Evolutionary conservation across 2,329 filamentous ascomycete genomes (phyloP).

Genomic region (Zalaria obscura): DNA sequence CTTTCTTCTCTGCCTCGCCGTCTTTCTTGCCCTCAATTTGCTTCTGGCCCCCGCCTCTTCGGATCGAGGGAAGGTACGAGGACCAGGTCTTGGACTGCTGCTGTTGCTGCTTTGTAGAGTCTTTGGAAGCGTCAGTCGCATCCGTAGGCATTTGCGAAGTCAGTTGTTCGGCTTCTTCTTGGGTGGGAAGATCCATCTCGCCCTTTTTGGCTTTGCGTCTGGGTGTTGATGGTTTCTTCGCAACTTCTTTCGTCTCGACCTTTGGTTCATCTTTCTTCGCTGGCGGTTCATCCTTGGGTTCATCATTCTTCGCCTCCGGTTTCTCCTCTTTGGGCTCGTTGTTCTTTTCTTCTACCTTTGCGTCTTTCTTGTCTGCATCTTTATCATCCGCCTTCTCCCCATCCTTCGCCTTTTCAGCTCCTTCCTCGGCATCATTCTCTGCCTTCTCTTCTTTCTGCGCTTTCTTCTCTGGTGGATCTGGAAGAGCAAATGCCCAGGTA

Average conservation of each 20-base stretch:
- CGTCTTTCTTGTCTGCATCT: constrained; percentile 9
- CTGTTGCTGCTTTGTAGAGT: constrained; percentile 1
- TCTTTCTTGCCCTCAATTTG: constrained; percentile 8
- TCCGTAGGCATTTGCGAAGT: constrained; percentile 4
- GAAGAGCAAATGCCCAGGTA: constrained; percentile 34
- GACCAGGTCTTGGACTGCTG: constrained; percentile 4
- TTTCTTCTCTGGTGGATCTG: constrained; percentile 26
- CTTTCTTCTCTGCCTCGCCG: constrained; percentile 8
- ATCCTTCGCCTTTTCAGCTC: constrained; percentile 8
- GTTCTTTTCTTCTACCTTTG: constrained; percentile 8
- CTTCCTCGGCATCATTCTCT: constrained; percentile 7
- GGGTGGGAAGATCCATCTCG: constrained; percentile 14
- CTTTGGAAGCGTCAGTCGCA: not conserved
- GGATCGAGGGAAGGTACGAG: constrained; percentile 7
- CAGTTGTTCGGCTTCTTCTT: constrained; percentile 20
- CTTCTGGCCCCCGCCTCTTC: constrained; percentile 9
- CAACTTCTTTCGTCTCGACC: not conserved
- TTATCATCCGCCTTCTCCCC: constrained; percentile 13
- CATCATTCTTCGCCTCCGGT: constrained; percentile 5
- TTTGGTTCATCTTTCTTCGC: constrained; percentile 8
- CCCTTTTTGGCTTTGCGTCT: constrained; percentile 13
- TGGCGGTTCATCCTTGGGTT: constrained; percentile 7
- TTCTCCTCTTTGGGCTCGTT: constrained; percentile 10
- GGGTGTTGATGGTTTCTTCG: not conserved
- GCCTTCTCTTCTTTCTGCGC: constrained; percentile 11